Evolutionary conservation across 2,329 filamentous ascomycete genomes (phyloP).

Genomic region (Phaeosphaeriaceae sp.): DNA sequence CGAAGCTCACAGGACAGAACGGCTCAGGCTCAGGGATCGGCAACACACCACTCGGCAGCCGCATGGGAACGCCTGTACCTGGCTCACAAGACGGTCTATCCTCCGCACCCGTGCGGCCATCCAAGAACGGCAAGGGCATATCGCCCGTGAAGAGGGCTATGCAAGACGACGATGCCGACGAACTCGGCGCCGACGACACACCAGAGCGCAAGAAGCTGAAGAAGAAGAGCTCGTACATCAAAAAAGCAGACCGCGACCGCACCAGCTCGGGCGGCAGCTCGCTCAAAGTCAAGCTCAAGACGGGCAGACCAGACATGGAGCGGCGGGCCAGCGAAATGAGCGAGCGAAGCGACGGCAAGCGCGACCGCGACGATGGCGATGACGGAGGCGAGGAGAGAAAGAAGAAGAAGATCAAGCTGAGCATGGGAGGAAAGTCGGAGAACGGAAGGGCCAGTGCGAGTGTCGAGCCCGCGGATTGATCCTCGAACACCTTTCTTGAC

Average conservation of each 20-base stretch:
- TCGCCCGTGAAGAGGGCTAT: conserved; percentile 41
- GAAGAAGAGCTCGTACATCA: conserved; percentile 55
- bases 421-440: conserved; percentile 23
- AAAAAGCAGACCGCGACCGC: conserved; percentile 49
- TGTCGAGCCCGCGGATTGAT: conserved; percentile 15
- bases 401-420: conserved; percentile 50
- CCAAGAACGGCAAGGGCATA: conserved; percentile 40
- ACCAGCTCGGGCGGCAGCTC: conserved; percentile 19
- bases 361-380: conserved; percentile 43
- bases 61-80: conserved; percentile 51
- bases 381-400: conserved; percentile 38
- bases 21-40: conserved; percentile 48
- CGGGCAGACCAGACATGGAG: conserved; percentile 33
- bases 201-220: conserved; percentile 56
- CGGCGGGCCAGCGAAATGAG: conserved; percentile 39
- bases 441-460: conserved; percentile 19
- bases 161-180: conserved; percentile 35
- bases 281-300: conserved; percentile 46
- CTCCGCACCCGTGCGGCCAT: conserved; percentile 26
- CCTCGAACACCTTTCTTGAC: too few species aligned
- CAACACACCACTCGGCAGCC: conserved; percentile 53
- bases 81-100: conserved; percentile 33
- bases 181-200: conserved; percentile 50
- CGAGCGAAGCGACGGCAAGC: conserved; percentile 41
- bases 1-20: conserved; percentile 50